Conservation (phyloP, 371 early-diverging fungal species). For the Lichtheimia corymbifera region DNA sequence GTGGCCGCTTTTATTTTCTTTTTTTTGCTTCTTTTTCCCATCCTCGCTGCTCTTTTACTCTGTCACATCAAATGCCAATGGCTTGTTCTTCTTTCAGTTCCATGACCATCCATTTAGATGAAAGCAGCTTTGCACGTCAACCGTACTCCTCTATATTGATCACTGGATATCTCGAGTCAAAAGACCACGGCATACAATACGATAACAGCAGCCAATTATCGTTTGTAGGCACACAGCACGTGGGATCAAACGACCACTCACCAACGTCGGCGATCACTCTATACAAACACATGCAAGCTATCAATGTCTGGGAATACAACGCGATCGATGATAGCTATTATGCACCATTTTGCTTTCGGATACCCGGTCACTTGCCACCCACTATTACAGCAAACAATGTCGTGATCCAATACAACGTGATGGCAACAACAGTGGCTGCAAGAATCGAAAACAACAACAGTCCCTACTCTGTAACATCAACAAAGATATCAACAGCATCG, state of each 20-base stretch:
- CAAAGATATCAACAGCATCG: background rate
- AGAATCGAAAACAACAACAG: too few species aligned
- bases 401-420: background rate
- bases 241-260: background rate
- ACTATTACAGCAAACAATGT: constrained; percentile 2
- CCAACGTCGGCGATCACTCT: too few species aligned
- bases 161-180: background rate
- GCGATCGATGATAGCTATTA: background rate
- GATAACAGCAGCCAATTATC: too few species aligned
- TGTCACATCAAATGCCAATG: background rate
- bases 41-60: background rate
- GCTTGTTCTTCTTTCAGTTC: background rate
- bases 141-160: background rate
- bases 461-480: background rate
- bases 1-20: background rate
- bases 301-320: background rate
- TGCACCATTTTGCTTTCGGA: background rate
- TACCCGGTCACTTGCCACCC: background rate
- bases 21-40: background rate
- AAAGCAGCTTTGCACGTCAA: background rate
- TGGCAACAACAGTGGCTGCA: too few species aligned
- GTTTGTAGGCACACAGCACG: background rate
- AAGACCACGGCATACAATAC: too few species aligned
- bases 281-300: too few species aligned
- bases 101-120: background rate